Evolutionary conservation across 305 asterid species (phyloP).

Genomic region (Lippia alba): DNA sequence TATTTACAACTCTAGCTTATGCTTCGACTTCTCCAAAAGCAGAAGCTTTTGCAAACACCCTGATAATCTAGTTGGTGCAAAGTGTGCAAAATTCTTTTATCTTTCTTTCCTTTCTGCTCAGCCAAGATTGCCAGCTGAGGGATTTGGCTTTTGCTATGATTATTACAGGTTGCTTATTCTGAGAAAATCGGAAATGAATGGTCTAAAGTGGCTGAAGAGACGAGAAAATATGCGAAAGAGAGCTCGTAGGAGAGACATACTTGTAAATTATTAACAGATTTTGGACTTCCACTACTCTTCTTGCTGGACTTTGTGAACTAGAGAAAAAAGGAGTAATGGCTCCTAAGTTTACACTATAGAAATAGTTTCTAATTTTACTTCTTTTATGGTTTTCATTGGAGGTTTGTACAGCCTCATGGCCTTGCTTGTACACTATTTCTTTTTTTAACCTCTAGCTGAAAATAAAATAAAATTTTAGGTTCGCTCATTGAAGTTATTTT

Average conservation of each 20-base stretch:
- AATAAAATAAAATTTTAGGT: no score
- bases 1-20: no score
- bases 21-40: no score
- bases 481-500: no score
- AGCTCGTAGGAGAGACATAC: conserved; percentile 38
- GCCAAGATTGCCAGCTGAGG: not conserved
- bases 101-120: no score
- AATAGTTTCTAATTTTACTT: conserved; percentile 1
- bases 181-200: conserved; percentile 83
- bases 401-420: conserved; percentile 20
- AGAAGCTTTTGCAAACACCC: no score
- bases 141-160: conserved; percentile 25
- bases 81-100: no score
- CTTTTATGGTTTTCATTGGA: conserved; percentile 17
- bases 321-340: conserved; percentile 21
- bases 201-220: conserved; percentile 85
- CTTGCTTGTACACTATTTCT: not conserved
- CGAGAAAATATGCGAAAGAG: conserved; percentile 61
- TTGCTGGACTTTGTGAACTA: conserved; percentile 27
- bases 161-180: conserved; percentile 66
- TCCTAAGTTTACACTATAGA: conserved; percentile 25
- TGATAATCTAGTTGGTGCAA: no score
- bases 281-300: conserved; percentile 24
- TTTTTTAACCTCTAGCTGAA: no score
- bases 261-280: conserved; percentile 2